Base-by-base conservation (phyloP, 1,284 basidiomycete species). In the Trichosporon ovoides region DNA sequence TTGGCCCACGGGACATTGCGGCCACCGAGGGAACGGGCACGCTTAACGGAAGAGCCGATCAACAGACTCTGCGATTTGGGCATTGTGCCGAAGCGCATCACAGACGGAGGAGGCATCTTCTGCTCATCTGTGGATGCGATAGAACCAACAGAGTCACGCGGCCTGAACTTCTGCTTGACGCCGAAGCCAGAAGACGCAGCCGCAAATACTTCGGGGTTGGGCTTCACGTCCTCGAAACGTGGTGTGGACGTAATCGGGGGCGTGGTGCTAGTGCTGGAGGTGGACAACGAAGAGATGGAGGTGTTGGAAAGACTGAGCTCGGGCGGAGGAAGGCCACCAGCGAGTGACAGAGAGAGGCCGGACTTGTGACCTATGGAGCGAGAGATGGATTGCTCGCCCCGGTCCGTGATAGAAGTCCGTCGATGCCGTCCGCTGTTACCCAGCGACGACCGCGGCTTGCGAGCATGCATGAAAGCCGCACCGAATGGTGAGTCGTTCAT, bases 191-290 rank as follows among this genome's bases (percentile, higher is more conserved):
- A 53, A 7, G 70, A 62, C 6, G 64, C 60, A 19, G 68, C 66
- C 38, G 73, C 70, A 58, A 77, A 79, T 3, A 70, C 76, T 51
- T 77, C 73, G 33, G 72, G 73, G 34, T 77, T 66, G n/a, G 77
- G 77, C 57, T 75, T 77, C 56, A 77, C 72, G 43, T 77, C 68
- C 38, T 77, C 76, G 59, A 79, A 77, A 20, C 74, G 68, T 24
- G 68, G 72, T 20, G 70, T 69, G 37, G 31, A 50, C 16, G 46
- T 48, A n/a, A 63, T 56, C 1, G 71, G 68, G 10, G 72, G 72
- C 0, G 70, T 73, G 33, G 69, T 57, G 53, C 55, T 59, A 3
- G 50, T 38, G 36, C 61, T 67, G 4, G 64, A 60, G 14, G 68
- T 71, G 20, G 68, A 68, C 9, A 72, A 70, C 6, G 68, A 68